A percentile compares a stretch with the other conserved stretches of the same genome.
These are phyloP conservation scores for Theobroma grandiflorum DNA, from an alignment of 441 rosid species.

Conservation along the genomic window DNA sequence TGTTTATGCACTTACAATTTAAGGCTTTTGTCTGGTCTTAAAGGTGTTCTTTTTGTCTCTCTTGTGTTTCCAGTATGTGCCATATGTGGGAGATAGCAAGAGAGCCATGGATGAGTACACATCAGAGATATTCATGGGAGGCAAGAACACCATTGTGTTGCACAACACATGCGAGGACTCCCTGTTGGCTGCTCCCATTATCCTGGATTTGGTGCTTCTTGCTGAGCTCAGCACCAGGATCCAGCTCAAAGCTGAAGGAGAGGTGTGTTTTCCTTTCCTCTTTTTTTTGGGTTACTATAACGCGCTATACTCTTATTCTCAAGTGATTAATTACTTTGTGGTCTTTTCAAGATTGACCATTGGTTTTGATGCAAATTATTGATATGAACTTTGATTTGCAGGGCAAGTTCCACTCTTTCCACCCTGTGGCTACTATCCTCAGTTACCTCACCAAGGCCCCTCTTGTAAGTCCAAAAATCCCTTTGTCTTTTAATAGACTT, in stretches of 20 bases:
- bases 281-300: neutral
- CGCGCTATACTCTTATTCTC: neutral
- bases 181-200: constrained; percentile 95
- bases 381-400: constrained; percentile 34
- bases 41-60: constrained; percentile 1
- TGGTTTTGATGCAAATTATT: neutral
- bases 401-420: constrained; percentile 96
- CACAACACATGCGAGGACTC: constrained; percentile 98
- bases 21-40: neutral
- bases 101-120: constrained; percentile 99
- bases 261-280: constrained; percentile 52
- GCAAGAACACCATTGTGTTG: constrained; percentile 84
- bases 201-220: constrained; percentile 91
- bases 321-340: neutral
- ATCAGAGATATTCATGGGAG: constrained; percentile 98
- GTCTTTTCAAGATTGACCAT: neutral
- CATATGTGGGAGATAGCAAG: constrained; percentile 95
- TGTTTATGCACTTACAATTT: neutral
- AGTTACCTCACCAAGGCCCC: constrained; percentile 98
- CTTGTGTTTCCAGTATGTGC: constrained; percentile 64
- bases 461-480: constrained; percentile 59
- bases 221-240: constrained; percentile 95
- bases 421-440: constrained; percentile 96
- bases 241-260: constrained; percentile 85
- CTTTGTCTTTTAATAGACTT: neutral